phyloP scores from a whole-genome alignment of 225 moss, liverwort and hornwort genomes.

The Sphagnum contortum region DNA sequence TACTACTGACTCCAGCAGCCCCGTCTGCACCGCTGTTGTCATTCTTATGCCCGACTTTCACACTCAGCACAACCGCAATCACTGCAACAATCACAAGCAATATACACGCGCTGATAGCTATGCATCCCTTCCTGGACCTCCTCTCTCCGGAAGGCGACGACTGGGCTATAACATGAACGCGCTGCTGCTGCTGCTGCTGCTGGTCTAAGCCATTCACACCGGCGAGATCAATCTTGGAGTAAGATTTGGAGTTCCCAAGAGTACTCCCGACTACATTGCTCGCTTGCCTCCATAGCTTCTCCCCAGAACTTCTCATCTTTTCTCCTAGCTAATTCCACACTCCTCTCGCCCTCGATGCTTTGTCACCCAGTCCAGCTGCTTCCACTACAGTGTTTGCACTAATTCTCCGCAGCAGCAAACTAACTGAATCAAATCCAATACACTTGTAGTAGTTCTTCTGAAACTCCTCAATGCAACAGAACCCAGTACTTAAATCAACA shows the following conservation, averaged over 20 bases:
- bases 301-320: constrained; percentile 6
- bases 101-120: constrained; percentile 26
- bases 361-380: no score
- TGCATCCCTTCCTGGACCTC: constrained; percentile 37
- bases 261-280: constrained; percentile 30
- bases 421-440: no score
- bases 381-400: no score
- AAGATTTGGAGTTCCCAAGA: constrained; percentile 22
- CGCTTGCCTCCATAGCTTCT: constrained; percentile 31
- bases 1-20: background rate
- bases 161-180: background rate
- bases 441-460: no score
- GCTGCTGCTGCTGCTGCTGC: no score
- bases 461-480: no score
- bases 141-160: constrained; percentile 7
- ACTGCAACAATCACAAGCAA: constrained; percentile 14
- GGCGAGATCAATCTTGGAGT: constrained; percentile 8
- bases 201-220: background rate
- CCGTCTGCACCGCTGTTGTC: constrained; percentile 5
- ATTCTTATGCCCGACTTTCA: constrained; percentile 14
- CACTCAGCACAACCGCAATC: constrained; percentile 18
- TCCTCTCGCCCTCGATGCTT: no score
- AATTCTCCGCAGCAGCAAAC: no score
- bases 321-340: no score
- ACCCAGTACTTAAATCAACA: no score